These are phyloP conservation scores for Capsicum chinense DNA, from an alignment of 257 asterid species.

Conservation along the genomic window DNA sequence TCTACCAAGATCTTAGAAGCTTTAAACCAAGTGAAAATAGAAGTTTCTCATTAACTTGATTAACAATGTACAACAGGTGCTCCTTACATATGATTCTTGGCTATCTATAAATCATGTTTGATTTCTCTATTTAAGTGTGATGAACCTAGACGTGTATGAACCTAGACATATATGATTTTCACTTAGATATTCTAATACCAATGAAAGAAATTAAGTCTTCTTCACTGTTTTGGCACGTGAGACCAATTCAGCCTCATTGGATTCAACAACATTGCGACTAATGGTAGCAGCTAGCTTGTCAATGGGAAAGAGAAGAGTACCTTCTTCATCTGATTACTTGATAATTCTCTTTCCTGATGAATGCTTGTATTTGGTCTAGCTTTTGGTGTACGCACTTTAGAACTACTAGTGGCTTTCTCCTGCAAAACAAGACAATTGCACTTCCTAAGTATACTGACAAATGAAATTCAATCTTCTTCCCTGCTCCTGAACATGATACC, in stretches of 20 bases:
- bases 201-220: background rate
- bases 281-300: background rate
- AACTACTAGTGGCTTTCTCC: conserved; percentile 49
- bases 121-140: background rate
- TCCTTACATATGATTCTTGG: background rate
- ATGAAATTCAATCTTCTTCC: background rate
- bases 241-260: background rate
- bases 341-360: conserved; percentile 39
- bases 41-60: background rate
- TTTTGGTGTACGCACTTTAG: conserved; percentile 39
- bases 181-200: background rate
- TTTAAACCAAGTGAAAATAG: background rate
- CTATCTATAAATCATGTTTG: background rate
- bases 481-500: background rate
- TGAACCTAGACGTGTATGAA: background rate
- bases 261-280: background rate
- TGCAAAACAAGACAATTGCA: conserved; percentile 39
- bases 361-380: conserved; percentile 42
- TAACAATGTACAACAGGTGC: background rate
- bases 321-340: conserved; percentile 50
- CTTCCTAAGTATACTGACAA: background rate
- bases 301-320: conserved; percentile 37
- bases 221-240: background rate
- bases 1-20: background rate
- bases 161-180: background rate